Evolutionary conservation across 2,329 filamentous ascomycete species (phyloP), one percentile per base, ranked within the genome.

Genomic region (Ceratocystis ficicola): DNA sequence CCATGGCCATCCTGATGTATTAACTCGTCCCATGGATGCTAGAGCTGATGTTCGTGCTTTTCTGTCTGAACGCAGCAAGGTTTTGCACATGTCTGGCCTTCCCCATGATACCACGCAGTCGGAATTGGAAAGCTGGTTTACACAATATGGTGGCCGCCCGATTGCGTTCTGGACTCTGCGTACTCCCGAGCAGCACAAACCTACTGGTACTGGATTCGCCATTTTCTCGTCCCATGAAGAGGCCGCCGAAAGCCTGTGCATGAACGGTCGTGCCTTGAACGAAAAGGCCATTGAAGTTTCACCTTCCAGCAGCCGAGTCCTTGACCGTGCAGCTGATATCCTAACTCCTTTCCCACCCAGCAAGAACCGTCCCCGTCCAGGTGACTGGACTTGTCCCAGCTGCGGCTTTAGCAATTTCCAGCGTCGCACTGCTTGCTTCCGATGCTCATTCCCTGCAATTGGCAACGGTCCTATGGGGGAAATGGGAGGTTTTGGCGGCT

Each of bases 381-480:
- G 94, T 75, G 94, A 99, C 77, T 99, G 94, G 94, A 97, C 93
- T 68, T 99, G 94, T 80, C 94, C 94, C 59, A 96, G 92, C 64
- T 99, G 94, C 73, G 94, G 94, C 68, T 99, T 99, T 79, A 96
- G 91, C 72, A 99, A 99, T 82, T 99, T 99, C 81, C 94, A 99
- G 78, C 90, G 94, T 72, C 90, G 94, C 71, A 97, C 94, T 20
- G 94, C 93, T 64, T 99, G 94, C 77, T 99, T 99, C 88, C 89
- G 94, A 72, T 99, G 94, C 81, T 96, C 92, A 0, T 99, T 95
- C 85, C 93, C 94, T n/a, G 93, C 94, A 30, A 90, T 95, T 76
- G 87, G 87, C 69, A 85, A 88, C 44, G 88, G 85, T 17, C 88
- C 88, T 44, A 84, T 83, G 50, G 76, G 81, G 44, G 80, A 85